These are phyloP conservation scores for Fimicolochytrium jonesii DNA, from an alignment of 192 early-diverging fungal species.

Conservation along the genomic window DNA sequence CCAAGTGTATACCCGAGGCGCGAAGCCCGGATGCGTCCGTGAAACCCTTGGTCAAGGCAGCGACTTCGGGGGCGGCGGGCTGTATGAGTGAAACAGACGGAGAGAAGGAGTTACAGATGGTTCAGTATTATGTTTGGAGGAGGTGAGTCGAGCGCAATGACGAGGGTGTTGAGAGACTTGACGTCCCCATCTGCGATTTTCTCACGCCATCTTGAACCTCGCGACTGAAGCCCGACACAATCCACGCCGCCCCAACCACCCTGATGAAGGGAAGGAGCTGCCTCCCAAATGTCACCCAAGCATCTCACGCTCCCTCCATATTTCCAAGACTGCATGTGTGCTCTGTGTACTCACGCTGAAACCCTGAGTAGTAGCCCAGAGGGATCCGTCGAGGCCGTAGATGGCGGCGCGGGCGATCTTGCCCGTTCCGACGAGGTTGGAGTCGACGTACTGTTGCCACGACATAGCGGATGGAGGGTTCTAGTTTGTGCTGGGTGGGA, in stretches of 20 bases:
- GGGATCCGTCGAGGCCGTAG: slow-evolving; percentile 71
- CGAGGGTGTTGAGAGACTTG: no score
- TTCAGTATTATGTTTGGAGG: not conserved
- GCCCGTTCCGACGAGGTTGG: slow-evolving; percentile 68
- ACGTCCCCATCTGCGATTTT: no score
- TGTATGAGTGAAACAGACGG: slow-evolving; percentile 30
- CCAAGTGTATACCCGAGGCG: slow-evolving; percentile 63
- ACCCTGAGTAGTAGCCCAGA: slow-evolving; percentile 74
- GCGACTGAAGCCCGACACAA: no score
- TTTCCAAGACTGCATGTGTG: no score
- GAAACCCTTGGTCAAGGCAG: slow-evolving; percentile 61
- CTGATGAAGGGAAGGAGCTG: no score
- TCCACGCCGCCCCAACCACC: no score
- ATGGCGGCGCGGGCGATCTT: slow-evolving; percentile 70
- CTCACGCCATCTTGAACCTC: no score
- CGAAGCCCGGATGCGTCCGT: slow-evolving; percentile 46
- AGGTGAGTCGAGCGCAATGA: not conserved
- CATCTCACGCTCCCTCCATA: no score
- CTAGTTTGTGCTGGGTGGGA: not conserved
- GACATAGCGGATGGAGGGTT: slow-evolving; percentile 44
- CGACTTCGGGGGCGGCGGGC: slow-evolving; percentile 53
- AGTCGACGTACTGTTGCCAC: slow-evolving; percentile 82
- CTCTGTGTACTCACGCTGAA: slow-evolving; percentile 67
- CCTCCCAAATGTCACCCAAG: no score
- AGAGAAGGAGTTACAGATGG: no score